A percentile compares a stretch with the other conserved stretches of the same genome.
These are phyloP conservation scores for Balamuthia mandrillaris DNA, from an alignment of 208 protist genomes.

Conservation along the genomic window DNA sequence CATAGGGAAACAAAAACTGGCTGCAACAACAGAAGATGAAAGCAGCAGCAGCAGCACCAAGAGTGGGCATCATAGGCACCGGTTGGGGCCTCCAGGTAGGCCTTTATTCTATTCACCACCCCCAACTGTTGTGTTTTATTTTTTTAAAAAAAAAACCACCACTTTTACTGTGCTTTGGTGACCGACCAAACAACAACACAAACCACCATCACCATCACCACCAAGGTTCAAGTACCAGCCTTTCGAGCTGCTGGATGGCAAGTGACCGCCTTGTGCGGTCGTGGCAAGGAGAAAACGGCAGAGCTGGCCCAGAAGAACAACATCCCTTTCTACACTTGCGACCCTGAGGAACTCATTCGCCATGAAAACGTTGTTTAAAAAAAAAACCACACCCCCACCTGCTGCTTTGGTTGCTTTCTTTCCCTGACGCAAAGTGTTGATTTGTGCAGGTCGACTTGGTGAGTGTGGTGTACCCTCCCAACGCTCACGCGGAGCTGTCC, in stretches of 20 bases:
- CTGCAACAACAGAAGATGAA: not conserved
- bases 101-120: no score
- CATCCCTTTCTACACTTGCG: constrained; percentile 10
- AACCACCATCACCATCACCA: no score
- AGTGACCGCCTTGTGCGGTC: constrained; percentile 44
- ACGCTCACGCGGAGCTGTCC: constrained; percentile 38
- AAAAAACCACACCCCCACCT: no score
- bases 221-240: constrained; percentile 40
- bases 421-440: not conserved
- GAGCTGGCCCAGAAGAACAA: not conserved
- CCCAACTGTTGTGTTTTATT: no score
- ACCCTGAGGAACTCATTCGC: constrained; percentile 26
- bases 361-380: not conserved
- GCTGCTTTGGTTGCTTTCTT: not conserved
- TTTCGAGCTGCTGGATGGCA: constrained; percentile 38
- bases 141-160: no score
- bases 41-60: not conserved
- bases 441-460: constrained; percentile 51
- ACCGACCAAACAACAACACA: no score
- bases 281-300: not conserved
- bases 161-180: no score
- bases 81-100: constrained; percentile 51
- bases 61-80: constrained; percentile 50
- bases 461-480: constrained; percentile 32
- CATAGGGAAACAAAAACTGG: not conserved